Conservation (phyloP, 768 basidiomycete species). For the Daedaleopsis sinensis region DNA sequence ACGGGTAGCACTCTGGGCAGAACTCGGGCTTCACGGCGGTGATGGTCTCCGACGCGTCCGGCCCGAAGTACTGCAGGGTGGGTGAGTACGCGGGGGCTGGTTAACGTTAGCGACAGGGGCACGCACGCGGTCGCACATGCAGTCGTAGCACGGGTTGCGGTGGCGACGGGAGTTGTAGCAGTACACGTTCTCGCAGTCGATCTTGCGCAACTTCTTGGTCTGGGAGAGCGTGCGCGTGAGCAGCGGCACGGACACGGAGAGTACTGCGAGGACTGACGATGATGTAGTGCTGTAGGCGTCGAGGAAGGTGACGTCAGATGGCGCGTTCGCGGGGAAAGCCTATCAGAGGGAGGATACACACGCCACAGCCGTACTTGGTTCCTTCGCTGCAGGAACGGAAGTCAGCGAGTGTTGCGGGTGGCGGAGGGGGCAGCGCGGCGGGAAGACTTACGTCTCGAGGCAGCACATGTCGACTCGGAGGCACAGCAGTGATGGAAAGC, state of each 20-base stretch:
- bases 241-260: slow-evolving; percentile 10
- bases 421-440: slow-evolving; percentile 17
- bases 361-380: slow-evolving; percentile 73
- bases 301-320: slow-evolving; percentile 27
- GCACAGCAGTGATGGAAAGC: slow-evolving; percentile 21
- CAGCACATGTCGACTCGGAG: slow-evolving; percentile 40
- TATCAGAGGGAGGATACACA: slow-evolving; percentile 21
- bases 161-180: slow-evolving; percentile 47
- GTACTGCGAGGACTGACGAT: slow-evolving; percentile 47
- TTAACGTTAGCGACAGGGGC: slow-evolving; percentile 8
- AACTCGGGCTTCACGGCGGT: slow-evolving; percentile 49
- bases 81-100: not conserved
- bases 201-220: slow-evolving; percentile 53
- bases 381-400: slow-evolving; percentile 57
- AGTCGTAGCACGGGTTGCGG: slow-evolving; percentile 43
- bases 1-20: slow-evolving; percentile 35
- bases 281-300: slow-evolving; percentile 60
- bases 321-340: slow-evolving; percentile 13
- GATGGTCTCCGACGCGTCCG: slow-evolving; percentile 67
- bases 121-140: slow-evolving; percentile 48
- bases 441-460: slow-evolving; percentile 39
- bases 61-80: slow-evolving; percentile 65
- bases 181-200: slow-evolving; percentile 54
- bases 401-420: slow-evolving; percentile 15
- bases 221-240: slow-evolving; percentile 30